A percentile compares a stretch with the other conserved stretches of the same genome.
Evolutionary conservation across 176 grass and related monocot species (phyloP).

Genomic region (Leersia perrieri): DNA sequence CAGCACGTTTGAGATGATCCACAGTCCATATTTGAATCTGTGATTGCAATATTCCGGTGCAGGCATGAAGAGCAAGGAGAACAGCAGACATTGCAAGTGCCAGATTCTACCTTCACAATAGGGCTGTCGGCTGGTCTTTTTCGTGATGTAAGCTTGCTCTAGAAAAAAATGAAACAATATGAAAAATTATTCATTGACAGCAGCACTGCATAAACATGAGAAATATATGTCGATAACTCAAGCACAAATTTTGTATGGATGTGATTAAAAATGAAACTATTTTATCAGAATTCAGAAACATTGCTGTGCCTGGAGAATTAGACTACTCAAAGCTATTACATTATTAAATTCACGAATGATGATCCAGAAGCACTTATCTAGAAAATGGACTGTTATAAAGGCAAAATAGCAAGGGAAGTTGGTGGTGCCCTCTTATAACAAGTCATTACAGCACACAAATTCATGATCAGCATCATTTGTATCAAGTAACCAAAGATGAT

Average conservation of each 20-base stretch:
- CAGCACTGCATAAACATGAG: neutral
- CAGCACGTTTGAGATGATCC: conserved; percentile 58
- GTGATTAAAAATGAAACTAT: neutral
- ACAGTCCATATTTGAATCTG: conserved; percentile 51
- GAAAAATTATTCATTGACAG: neutral
- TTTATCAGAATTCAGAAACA: neutral
- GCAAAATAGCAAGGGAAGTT: neutral
- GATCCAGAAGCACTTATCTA: conserved; percentile 11
- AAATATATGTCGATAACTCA: conserved; percentile 11
- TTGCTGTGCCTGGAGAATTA: neutral
- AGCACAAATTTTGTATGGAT: neutral
- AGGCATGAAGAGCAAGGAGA: conserved; percentile 79
- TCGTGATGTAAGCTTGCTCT: conserved; percentile 40
- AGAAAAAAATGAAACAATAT: conserved; percentile 20
- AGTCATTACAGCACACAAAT: neutral
- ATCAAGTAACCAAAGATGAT: neutral
- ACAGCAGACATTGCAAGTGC: conserved; percentile 71
- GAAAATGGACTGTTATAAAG: neutral
- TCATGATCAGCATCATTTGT: conserved; percentile 6
- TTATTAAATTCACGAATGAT: neutral
- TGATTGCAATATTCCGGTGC: conserved; percentile 41
- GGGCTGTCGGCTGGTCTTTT: conserved; percentile 30
- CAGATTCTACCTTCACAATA: conserved; percentile 51
- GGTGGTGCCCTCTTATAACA: neutral
- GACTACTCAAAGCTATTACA: neutral